Conservation (phyloP, 1,284 basidiomycete species). For the Ceratobasidium theobromae region DNA sequence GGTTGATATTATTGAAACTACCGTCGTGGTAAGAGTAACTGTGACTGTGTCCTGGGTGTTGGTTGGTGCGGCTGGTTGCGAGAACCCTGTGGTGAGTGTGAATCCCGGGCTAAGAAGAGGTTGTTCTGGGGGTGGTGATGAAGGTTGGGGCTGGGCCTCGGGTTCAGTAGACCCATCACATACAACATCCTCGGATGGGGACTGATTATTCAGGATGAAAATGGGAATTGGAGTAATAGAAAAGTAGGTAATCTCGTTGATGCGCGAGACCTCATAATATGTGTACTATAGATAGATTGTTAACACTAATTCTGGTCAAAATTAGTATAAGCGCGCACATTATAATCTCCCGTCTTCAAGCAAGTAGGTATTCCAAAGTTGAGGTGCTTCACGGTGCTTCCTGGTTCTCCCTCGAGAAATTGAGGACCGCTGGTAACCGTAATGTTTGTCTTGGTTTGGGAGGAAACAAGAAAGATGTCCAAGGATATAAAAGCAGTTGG, state of each 20-base stretch:
- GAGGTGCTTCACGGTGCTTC: constrained; percentile 54
- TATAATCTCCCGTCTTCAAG: constrained; percentile 52
- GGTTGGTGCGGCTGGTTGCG: constrained; percentile 19
- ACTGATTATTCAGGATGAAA: constrained; percentile 27
- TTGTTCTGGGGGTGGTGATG: constrained; percentile 26
- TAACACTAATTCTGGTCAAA: neutral
- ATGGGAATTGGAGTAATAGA: constrained; percentile 27
- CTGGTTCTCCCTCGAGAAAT: constrained; percentile 38
- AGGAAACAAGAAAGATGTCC: constrained; percentile 54
- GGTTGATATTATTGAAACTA: constrained; percentile 13
- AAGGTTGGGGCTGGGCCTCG: constrained; percentile 11
- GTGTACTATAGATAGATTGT: constrained; percentile 27
- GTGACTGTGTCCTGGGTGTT: constrained; percentile 29
- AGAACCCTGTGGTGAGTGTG: constrained; percentile 29
- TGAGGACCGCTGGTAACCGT: constrained; percentile 49
- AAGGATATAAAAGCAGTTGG: constrained; percentile 49
- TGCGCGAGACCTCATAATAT: constrained; percentile 33
- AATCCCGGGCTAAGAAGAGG: constrained; percentile 25
- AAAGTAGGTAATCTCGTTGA: constrained; percentile 25
- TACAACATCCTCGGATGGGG: neutral
- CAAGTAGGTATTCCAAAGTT: constrained; percentile 51
- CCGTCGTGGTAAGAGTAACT: constrained; percentile 12
- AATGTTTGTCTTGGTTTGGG: constrained; percentile 47
- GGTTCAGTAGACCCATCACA: constrained; percentile 13
- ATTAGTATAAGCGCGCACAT: constrained; percentile 37